Percentiles rank a stretch among this genome's conserved stretches.
Conservation (phyloP, 768 basidiomycete genomes). For the Lactarius sanguifluus region DNA sequence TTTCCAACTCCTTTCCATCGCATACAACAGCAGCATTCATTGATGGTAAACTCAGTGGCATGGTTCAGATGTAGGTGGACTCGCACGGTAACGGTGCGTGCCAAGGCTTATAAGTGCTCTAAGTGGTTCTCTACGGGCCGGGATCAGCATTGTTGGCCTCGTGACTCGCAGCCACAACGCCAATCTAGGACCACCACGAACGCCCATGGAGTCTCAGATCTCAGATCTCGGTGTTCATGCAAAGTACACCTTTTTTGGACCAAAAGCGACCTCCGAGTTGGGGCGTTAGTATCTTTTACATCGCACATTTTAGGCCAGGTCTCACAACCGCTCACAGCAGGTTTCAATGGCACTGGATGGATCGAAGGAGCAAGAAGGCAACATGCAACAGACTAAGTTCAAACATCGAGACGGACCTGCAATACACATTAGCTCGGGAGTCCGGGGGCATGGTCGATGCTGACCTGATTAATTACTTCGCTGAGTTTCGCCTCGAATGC, state of each 20-base stretch:
- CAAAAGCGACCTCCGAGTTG: background rate
- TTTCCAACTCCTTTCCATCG: constrained; percentile 9
- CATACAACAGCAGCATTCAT: constrained; percentile 14
- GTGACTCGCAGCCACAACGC: too few species aligned
- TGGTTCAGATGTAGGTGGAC: background rate
- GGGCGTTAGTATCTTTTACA: too few species aligned
- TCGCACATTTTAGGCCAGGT: background rate
- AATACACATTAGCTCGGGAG: background rate
- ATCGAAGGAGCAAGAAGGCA: background rate
- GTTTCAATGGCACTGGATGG: background rate
- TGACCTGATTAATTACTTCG: constrained; percentile 10
- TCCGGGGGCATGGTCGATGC: background rate
- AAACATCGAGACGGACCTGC: constrained; percentile 4
- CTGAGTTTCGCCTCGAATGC: constrained; percentile 3
- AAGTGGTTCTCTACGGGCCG: too few species aligned
- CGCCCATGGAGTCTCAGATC: too few species aligned
- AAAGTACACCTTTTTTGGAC: too few species aligned
- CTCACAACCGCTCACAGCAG: background rate
- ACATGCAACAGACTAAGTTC: background rate
- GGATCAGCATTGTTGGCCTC: background rate
- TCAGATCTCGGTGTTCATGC: too few species aligned
- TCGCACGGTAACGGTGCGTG: background rate
- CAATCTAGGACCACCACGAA: too few species aligned
- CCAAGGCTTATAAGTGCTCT: too few species aligned
- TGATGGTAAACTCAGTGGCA: constrained; percentile 11